phyloP scores from a whole-genome alignment of 495 filamentous ascomycete genomes.

The Cudoniella acicularis region DNA sequence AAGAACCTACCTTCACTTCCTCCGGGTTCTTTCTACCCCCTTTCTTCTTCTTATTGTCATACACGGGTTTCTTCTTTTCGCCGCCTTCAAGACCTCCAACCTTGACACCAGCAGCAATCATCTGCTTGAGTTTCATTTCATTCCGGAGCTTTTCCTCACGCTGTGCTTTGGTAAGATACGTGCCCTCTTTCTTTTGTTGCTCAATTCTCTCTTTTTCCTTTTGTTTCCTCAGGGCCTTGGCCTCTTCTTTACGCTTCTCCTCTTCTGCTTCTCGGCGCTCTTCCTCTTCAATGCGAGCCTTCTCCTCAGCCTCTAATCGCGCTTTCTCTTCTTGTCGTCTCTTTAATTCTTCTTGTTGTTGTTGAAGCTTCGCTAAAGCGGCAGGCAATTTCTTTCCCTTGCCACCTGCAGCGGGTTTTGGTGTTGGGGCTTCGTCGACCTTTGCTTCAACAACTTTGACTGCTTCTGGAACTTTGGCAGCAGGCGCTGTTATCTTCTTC shows the following conservation, averaged over 20 bases:
- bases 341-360: slow-evolving; percentile 81
- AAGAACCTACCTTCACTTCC: slow-evolving; percentile 42
- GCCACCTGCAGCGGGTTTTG: slow-evolving; percentile 45
- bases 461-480: slow-evolving; percentile 47
- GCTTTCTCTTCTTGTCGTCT: slow-evolving; percentile 74
- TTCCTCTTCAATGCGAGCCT: slow-evolving; percentile 66
- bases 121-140: slow-evolving; percentile 87
- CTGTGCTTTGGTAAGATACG: slow-evolving; percentile 91
- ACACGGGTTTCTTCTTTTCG: slow-evolving; percentile 65
- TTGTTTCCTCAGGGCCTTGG: slow-evolving; percentile 79
- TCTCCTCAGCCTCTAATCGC: slow-evolving; percentile 65
- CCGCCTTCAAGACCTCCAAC: slow-evolving; percentile 68
- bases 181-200: slow-evolving; percentile 91
- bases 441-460: slow-evolving; percentile 39
- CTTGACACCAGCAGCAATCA: slow-evolving; percentile 82
- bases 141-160: slow-evolving; percentile 78
- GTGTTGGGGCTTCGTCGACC: slow-evolving; percentile 27
- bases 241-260: slow-evolving; percentile 67
- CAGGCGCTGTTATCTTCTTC: slow-evolving; percentile 56
- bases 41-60: slow-evolving; percentile 72
- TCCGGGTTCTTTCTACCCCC: slow-evolving; percentile 65
- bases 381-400: slow-evolving; percentile 93
- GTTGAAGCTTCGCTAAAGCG: slow-evolving; percentile 77
- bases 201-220: slow-evolving; percentile 95
- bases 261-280: slow-evolving; percentile 69